These are phyloP conservation scores for Beauveria sp. DNA, from an alignment of 2,329 filamentous ascomycete species.

Conservation along the genomic window DNA sequence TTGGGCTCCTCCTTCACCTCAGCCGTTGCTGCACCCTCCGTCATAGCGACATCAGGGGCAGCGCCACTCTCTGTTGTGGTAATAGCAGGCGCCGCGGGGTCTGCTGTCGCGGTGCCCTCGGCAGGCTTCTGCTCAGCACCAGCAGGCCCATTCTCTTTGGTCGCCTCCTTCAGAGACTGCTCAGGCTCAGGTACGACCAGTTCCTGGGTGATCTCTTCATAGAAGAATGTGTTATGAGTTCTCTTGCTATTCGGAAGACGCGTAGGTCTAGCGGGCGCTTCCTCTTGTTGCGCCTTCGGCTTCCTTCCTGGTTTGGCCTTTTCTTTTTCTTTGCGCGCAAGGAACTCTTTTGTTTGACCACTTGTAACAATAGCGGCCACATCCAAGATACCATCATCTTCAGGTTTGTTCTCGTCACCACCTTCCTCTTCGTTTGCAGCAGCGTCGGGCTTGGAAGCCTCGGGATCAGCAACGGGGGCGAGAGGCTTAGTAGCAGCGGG, in stretches of 20 bases:
- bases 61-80: background rate
- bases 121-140: background rate
- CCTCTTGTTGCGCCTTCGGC: constrained; percentile 49
- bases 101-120: background rate
- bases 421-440: constrained; percentile 23
- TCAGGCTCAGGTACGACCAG: constrained; percentile 35
- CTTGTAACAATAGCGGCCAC: constrained; percentile 79
- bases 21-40: background rate
- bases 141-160: background rate
- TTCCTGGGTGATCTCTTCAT: constrained; percentile 59
- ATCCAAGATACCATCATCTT: constrained; percentile 69
- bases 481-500: constrained; percentile 13
- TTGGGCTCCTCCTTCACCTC: constrained; percentile 10
- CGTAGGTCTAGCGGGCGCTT: constrained; percentile 44
- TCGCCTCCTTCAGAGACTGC: constrained; percentile 13
- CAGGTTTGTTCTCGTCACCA: constrained; percentile 33
- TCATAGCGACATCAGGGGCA: background rate
- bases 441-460: background rate
- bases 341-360: constrained; percentile 73
- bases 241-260: constrained; percentile 67
- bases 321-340: constrained; percentile 76
- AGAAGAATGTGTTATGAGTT: constrained; percentile 62
- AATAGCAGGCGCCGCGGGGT: background rate
- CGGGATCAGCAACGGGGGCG: constrained; percentile 15
- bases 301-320: constrained; percentile 55